Evolutionary conservation across 78 protist species (phyloP), one percentile per base, ranked within the genome.

Genomic region (Anaeramoeba flamelloides): DNA sequence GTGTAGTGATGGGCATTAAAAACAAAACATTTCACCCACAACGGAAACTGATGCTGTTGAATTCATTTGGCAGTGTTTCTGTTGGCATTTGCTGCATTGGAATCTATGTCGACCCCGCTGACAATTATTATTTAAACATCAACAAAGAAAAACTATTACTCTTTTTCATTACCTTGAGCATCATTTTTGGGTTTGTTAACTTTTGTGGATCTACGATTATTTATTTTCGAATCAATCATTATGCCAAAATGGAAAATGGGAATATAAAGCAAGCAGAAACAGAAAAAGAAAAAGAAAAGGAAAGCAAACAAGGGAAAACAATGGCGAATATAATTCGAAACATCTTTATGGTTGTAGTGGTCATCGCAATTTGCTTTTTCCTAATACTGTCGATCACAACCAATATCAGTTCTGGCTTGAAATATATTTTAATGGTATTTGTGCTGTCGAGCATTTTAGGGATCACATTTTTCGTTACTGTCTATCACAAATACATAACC

Each of bases 401-500:
- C n/a, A n/a, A n/a, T n/a, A n/a, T n/a, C n/a, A n/a, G n/a, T n/a
- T n/a, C n/a, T n/a, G n/a, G n/a, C n/a, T n/a, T n/a, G n/a, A n/a
- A n/a, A n/a, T n/a, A n/a, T n/a, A n/a, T n/a, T n/a, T n/a, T n/a
- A n/a, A n/a, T n/a, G n/a, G n/a, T n/a, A n/a, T n/a, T n/a, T n/a
- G n/a, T n/a, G n/a, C n/a, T n/a, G n/a, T n/a, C n/a, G n/a, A n/a
- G n/a, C n/a, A n/a, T n/a, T n/a, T 90, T 94, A 33, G 97, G 97
- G 31, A 41, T 26, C 76, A 87, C 84, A 84, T 64, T 91, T 79
- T 81, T 87, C 12, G 86, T 84, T 4, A 87, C 94, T 38, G 93
- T 96, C 33, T 38, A 95, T 31, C 96, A 96, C 3, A 96, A 96
- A 32, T 98, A 96, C 81, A 93, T 94, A 94, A 98, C 99, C 26